phyloP scores from a whole-genome alignment of 2,329 filamentous ascomycete genomes.

The Thyridium curvatum region DNA sequence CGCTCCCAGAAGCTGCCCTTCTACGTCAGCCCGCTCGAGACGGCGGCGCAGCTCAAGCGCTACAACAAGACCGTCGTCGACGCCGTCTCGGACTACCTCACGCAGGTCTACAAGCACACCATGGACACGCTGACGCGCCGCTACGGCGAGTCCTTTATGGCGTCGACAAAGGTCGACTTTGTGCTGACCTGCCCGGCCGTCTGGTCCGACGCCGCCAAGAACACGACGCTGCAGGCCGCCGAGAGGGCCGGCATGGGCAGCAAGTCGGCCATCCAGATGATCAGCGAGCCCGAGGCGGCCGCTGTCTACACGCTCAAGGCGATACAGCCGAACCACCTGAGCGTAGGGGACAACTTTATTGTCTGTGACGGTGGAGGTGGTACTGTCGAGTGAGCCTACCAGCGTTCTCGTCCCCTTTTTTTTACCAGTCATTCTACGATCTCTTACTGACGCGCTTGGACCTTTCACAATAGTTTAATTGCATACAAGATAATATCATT shows the following conservation, averaged over 20 bases:
- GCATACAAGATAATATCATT: slow-evolving; percentile 75
- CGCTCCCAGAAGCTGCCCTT: slow-evolving; percentile 74
- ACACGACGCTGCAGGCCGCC: slow-evolving; percentile 71
- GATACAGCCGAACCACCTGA: slow-evolving; percentile 69
- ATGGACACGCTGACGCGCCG: slow-evolving; percentile 69
- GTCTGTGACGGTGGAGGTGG: slow-evolving; percentile 59
- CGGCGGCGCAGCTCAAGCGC: slow-evolving; percentile 66
- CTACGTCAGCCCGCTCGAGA: slow-evolving; percentile 73
- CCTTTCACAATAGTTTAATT: slow-evolving; percentile 57
- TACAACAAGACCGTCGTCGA: slow-evolving; percentile 73
- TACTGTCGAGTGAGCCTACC: slow-evolving; percentile 54
- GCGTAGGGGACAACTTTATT: slow-evolving; percentile 59
- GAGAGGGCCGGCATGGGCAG: slow-evolving; percentile 73
- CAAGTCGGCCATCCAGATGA: slow-evolving; percentile 66
- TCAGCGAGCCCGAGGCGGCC: slow-evolving; percentile 74
- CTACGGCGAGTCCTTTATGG: slow-evolving; percentile 76
- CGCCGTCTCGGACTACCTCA: slow-evolving; percentile 73
- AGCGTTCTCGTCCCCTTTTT: not conserved
- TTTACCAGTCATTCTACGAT: not conserved
- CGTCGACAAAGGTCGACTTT: slow-evolving; percentile 68
- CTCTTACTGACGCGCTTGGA: not conserved
- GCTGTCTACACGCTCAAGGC: slow-evolving; percentile 76
- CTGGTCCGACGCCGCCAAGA: slow-evolving; percentile 82
- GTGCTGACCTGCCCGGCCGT: slow-evolving; percentile 78
- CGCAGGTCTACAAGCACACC: slow-evolving; percentile 69